Evolutionary conservation across 2,329 filamentous ascomycete species (phyloP).

Genomic region (Westerdykella sp.): DNA sequence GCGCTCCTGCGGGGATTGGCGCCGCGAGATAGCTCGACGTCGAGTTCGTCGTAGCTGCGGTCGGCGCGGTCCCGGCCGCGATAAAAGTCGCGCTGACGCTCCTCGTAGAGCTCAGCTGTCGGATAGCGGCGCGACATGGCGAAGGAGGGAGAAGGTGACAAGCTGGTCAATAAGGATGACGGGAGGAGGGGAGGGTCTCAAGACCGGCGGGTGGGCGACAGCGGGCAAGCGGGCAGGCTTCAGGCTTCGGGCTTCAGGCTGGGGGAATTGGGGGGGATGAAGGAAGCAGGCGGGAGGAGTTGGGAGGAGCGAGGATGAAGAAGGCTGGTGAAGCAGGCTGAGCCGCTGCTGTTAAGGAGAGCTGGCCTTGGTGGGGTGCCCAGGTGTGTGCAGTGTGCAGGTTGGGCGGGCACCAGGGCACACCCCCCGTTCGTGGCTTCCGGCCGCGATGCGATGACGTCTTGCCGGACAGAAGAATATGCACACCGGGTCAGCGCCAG

Average conservation of each 20-base stretch:
- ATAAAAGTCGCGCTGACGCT: constrained; percentile 47
- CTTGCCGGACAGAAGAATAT: not conserved
- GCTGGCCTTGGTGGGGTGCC: not conserved
- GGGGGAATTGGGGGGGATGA: not conserved
- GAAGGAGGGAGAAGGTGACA: constrained; percentile 4
- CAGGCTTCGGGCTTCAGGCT: not conserved
- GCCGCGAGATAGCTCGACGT: constrained; percentile 41
- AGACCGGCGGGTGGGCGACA: not conserved
- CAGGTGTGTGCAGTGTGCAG: not conserved
- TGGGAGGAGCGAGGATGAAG: constrained; percentile 1
- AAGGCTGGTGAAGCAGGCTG: not conserved
- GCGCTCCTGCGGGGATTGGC: constrained; percentile 38
- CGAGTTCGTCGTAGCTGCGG: constrained; percentile 46
- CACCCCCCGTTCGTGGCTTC: not conserved
- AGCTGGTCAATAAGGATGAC: not conserved
- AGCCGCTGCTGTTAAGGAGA: not conserved
- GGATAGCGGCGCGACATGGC: constrained; percentile 44
- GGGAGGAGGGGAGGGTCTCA: not conserved
- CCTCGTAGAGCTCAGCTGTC: constrained; percentile 44
- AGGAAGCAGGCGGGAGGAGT: not conserved
- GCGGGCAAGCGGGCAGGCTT: not conserved
- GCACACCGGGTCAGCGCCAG: not conserved
- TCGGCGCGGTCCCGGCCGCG: constrained; percentile 36
- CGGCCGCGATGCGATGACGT: not conserved
- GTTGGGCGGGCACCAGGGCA: not conserved